Evolutionary conservation across 805 yeast genomes (phyloP), one percentile per base, ranked within the genome.

Genomic region (Debaryomyces tyrocola): DNA sequence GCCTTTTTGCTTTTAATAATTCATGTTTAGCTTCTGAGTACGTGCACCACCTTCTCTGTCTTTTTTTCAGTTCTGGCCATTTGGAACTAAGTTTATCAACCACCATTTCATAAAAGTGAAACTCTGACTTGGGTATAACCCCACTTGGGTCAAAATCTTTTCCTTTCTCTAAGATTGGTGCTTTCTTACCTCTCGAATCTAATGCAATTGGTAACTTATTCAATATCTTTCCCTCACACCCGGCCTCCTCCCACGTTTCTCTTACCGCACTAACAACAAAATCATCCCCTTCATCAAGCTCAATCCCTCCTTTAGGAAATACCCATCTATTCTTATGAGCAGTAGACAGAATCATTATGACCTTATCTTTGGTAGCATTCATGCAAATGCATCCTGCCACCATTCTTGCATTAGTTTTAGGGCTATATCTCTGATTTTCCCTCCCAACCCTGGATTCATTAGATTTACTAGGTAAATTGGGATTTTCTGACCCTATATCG

Each of bases 231-330:
- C 97, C 96, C 31, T 77, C 78, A 20, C 87, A 87, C 0, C 99
- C 99, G 0, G 96, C 94, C 67, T 94, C 99, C 64, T 94, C 99
- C 99, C 99, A 94, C 0, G 96, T 88, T 62, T 94, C 99, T 48
- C 99, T 74, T 14, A 77, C 70, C 0, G 97, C 97, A 4, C 87
- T 69, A 4, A 67, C 62, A 6, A 61, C 64, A 43, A 53, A 70
- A 48, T 70, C 75, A 36, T 71, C 77, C 4, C 69, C 66, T 64
- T 89, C 99, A 64, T 94, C 99, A 24, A 62, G 62, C 66, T 94
- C 99, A 34, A 91, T 83, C 1, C 99, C 99, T 29, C 99, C 99
- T 63, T 94, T 94, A 4, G 99, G 99, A 4, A 94, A 65, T 6
- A 94, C 88, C 96, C 96, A 92, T 54, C 76, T 76, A 47, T 81